A percentile compares a stretch with the other conserved stretches of the same genome.
These are phyloP conservation scores for Byssochlamys sp. DNA, from an alignment of 2,329 filamentous ascomycete genomes.

Conservation along the genomic window DNA sequence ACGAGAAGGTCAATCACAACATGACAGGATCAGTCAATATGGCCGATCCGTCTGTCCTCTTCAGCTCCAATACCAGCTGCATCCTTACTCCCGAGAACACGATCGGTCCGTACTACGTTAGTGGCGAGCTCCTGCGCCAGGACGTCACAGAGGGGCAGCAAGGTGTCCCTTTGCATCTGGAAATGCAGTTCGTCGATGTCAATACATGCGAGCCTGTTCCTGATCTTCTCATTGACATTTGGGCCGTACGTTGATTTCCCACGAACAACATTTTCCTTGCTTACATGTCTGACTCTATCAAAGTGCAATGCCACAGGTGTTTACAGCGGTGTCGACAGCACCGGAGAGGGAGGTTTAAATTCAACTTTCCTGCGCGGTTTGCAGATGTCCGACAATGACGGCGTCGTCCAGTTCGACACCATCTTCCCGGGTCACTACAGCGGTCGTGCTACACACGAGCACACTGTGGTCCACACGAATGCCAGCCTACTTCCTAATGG, in stretches of 20 bases:
- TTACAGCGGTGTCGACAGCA: constrained; percentile 24
- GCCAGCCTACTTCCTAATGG: constrained; percentile 32
- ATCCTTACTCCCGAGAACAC: constrained; percentile 36
- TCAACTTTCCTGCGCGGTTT: constrained; percentile 43
- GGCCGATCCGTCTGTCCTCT: constrained; percentile 23
- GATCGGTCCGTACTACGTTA: constrained; percentile 39
- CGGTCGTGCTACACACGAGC: constrained; percentile 41
- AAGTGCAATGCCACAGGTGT: constrained; percentile 34
- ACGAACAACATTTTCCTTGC: background rate
- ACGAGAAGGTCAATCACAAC: constrained; percentile 31
- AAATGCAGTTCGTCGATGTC: constrained; percentile 40
- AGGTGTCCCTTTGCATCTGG: constrained; percentile 36
- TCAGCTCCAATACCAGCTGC: constrained; percentile 36
- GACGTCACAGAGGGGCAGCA: constrained; percentile 31
- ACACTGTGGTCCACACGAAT: constrained; percentile 39
- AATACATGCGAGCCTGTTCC: constrained; percentile 35
- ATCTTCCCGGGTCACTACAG: constrained; percentile 40
- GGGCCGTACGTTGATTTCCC: constrained; percentile 26
- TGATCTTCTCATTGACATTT: constrained; percentile 35
- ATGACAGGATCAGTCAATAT: constrained; percentile 24
- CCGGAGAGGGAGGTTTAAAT: constrained; percentile 16
- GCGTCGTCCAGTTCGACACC: constrained; percentile 42
- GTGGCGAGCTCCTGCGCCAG: constrained; percentile 34
- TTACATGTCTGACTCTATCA: background rate
- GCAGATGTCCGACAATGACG: constrained; percentile 38